Conservation (phyloP, 2,329 filamentous ascomycete species). For the Microsporum ferrugineum region DNA sequence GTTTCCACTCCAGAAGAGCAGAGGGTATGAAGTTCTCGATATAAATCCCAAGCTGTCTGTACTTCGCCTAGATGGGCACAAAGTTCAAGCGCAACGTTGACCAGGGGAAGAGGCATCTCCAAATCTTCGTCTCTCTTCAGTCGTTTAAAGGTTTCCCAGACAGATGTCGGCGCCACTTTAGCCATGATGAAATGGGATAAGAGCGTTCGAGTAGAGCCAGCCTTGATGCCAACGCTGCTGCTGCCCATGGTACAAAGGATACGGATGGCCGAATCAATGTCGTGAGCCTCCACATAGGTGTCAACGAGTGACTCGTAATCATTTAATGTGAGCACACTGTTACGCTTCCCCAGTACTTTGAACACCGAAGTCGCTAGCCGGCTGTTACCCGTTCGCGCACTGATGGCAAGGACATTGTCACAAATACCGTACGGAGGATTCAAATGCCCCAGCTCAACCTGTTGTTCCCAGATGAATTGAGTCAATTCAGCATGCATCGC, state of each 20-base stretch:
- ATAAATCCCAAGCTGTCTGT: slow-evolving; percentile 45
- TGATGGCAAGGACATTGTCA: slow-evolving; percentile 58
- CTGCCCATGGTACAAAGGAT: slow-evolving; percentile 63
- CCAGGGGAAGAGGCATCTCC: slow-evolving; percentile 39
- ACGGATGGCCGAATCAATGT: slow-evolving; percentile 56
- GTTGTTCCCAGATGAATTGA: slow-evolving; percentile 58
- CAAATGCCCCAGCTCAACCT: slow-evolving; percentile 49
- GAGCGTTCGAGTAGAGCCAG: slow-evolving; percentile 53
- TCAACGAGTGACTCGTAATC: slow-evolving; percentile 75
- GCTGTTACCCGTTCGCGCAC: slow-evolving; percentile 56
- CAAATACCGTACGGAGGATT: slow-evolving; percentile 54
- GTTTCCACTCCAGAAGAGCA: slow-evolving; percentile 34
- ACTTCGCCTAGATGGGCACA: slow-evolving; percentile 36
- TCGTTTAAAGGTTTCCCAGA: slow-evolving; percentile 46
- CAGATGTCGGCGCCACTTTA: slow-evolving; percentile 35
- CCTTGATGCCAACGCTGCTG: slow-evolving; percentile 47
- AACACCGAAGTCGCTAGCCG: slow-evolving; percentile 61
- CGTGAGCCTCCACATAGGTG: slow-evolving; percentile 50
- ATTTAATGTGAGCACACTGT: slow-evolving; percentile 45
- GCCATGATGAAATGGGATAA: slow-evolving; percentile 44
- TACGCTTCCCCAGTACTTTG: slow-evolving; percentile 49
- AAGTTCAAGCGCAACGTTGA: slow-evolving; percentile 41
- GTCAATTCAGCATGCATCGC: slow-evolving; percentile 53
- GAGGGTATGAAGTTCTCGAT: slow-evolving; percentile 49
- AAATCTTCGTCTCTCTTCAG: slow-evolving; percentile 39